Conservation (phyloP, 164 flowering plant species). For the Vitis rupestris region DNA sequence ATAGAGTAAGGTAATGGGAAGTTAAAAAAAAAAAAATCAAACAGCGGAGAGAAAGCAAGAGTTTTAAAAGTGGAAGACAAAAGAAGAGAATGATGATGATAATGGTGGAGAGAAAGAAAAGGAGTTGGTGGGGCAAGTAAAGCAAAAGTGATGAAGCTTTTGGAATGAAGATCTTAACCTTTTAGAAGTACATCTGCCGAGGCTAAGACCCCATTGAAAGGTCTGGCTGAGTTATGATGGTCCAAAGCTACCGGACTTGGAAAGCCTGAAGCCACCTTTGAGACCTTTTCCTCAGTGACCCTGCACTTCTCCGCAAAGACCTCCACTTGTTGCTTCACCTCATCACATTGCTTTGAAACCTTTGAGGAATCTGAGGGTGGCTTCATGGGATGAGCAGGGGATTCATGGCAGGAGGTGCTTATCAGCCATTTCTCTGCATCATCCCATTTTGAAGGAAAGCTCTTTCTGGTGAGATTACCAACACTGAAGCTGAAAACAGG, state of each 20-base stretch:
- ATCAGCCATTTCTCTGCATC: constrained; percentile 95
- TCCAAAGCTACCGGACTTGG: constrained; percentile 34
- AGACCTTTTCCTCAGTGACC: constrained; percentile 42
- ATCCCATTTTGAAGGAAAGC: constrained; percentile 93
- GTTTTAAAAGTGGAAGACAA: constrained; percentile 10
- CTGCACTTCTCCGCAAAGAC: constrained; percentile 51
- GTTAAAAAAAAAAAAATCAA: neutral
- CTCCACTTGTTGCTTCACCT: constrained; percentile 37
- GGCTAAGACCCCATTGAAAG: constrained; percentile 43
- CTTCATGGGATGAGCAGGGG: constrained; percentile 54
- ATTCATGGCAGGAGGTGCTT: constrained; percentile 60
- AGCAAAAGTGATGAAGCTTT: constrained; percentile 7
- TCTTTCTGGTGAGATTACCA: constrained; percentile 52
- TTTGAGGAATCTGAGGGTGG: constrained; percentile 34
- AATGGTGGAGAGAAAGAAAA: constrained; percentile 7
- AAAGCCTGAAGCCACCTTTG: constrained; percentile 32
- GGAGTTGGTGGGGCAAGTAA: constrained; percentile 1
- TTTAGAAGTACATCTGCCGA: constrained; percentile 55
- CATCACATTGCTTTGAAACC: constrained; percentile 23
- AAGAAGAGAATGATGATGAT: neutral
- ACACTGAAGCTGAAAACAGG: constrained; percentile 75
- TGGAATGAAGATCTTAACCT: constrained; percentile 42
- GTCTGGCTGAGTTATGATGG: constrained; percentile 26
- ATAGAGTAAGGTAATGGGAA: no score
- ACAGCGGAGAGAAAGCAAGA: constrained; percentile 1